phyloP scores from a whole-genome alignment of 768 basidiomycete genomes.

The Infundibulicybe gibba region DNA sequence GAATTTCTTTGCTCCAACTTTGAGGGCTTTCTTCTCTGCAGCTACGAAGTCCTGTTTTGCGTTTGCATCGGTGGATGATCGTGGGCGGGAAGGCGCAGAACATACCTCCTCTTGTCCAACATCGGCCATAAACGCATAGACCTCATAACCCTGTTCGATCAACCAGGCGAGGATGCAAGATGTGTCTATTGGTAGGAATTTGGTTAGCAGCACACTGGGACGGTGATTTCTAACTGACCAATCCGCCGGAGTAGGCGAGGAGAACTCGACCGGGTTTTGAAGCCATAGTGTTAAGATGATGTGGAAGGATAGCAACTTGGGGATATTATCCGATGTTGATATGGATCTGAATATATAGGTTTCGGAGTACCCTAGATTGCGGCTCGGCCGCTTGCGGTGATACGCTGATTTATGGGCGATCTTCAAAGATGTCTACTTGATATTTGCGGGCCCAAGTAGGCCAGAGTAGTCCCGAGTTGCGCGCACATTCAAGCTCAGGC shows the following conservation, averaged over 20 bases:
- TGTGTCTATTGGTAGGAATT: constrained; percentile 59
- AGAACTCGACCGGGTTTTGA: constrained; percentile 78
- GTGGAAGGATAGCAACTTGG: not conserved
- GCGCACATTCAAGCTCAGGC: too few species aligned
- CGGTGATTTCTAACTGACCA: constrained; percentile 50
- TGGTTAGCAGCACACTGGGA: constrained; percentile 8
- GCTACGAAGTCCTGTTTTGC: constrained; percentile 81
- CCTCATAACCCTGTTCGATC: constrained; percentile 97
- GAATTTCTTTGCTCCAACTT: constrained; percentile 95
- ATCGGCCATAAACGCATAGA: constrained; percentile 96
- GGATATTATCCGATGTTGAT: not conserved
- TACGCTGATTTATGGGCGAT: not conserved
- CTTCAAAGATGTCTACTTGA: not conserved
- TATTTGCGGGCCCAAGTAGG: too few species aligned
- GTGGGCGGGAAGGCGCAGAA: not conserved
- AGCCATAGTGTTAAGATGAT: constrained; percentile 33
- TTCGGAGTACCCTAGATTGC: too few species aligned
- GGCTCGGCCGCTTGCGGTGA: too few species aligned
- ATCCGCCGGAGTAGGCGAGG: constrained; percentile 96
- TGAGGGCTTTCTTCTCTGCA: constrained; percentile 84
- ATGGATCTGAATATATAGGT: not conserved
- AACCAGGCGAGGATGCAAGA: constrained; percentile 99
- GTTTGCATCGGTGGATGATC: constrained; percentile 6
- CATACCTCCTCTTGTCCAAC: constrained; percentile 86
- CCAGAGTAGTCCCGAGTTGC: too few species aligned